Evolutionary conservation across 129 eudicot genomes (phyloP), one percentile per base, ranked within the genome.

Genomic region (Escallonia herrerae): DNA sequence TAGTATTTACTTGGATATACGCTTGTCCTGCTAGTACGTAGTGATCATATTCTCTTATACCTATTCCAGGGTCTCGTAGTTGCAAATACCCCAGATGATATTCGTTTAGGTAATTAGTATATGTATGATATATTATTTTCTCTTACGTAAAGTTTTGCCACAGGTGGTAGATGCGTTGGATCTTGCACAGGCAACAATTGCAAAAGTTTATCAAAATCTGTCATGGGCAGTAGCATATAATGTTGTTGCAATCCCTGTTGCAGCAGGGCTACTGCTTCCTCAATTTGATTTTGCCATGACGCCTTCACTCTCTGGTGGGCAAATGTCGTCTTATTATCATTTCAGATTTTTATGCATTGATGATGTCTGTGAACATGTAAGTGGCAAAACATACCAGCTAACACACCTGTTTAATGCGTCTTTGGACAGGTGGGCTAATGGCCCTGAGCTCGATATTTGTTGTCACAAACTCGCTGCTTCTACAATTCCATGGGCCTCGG

Each of bases 151-250:
- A 39, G 46, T 5, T 45, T 13, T 58, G 10, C 69, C 56, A 59
- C 80, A 87, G 97, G 95, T 91, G 56, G 90, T 82, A 64, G 97
- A 91, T 63, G 95, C 97, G 7, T 66, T 91, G 57, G 94, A 91
- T 72, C 95, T 91, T 56, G 95, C 97, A 53, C 89, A 76, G 58
- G 90, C 94, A 79, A 91, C 97, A 65, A 91, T 91, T 94, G 77
- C 75, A 33, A 91, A 91, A 79, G 97, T 91, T 71, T 95, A 80
- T 69, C 97, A 91, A 68, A 91, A 91, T 81, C 73, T 91, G 69
- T 74, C 87, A 12, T 91, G 97, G 97, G 97, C 97, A 22, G 95
- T 91, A 40, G 97, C 94, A 45, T 91, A 91, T 77, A 91, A 91
- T 64, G 76, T 84, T 72, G 80, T 91, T 56, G 93, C 94, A 9